A percentile compares a stretch with the other conserved stretches of the same genome.
Evolutionary conservation across 176 grass and related monocot species (phyloP).

Genomic region (maize (Zea mays)): Zm-B73-REFERENCE-NAM-5.0 NC_050105.1:107308501-107309000

Average conservation of each 20-base stretch:
- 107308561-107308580: constrained; percentile 5
- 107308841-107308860: constrained; percentile 23
- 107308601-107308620: constrained; percentile 47
- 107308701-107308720: constrained; percentile 61
- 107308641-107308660: constrained; percentile 47
- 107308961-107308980: constrained; percentile 30
- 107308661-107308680: constrained; percentile 60
- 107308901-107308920: constrained; percentile 61
- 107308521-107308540: not conserved
- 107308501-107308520: not conserved
- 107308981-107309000: not conserved
- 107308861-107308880: constrained; percentile 59
- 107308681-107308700: constrained; percentile 46
- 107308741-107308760: constrained; percentile 54
- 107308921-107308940: constrained; percentile 55
- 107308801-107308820: constrained; percentile 19
- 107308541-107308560: not conserved
- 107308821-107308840: constrained; percentile 16
- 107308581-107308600: constrained; percentile 36
- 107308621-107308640: constrained; percentile 53
- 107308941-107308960: constrained; percentile 57
- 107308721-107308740: constrained; percentile 49
- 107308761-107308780: constrained; percentile 31
- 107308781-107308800: not conserved
- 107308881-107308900: constrained; percentile 51